These are phyloP conservation scores for Rhododendron kiyosumense DNA, from an alignment of 148 eudicot genomes.

Conservation along the genomic window DNA sequence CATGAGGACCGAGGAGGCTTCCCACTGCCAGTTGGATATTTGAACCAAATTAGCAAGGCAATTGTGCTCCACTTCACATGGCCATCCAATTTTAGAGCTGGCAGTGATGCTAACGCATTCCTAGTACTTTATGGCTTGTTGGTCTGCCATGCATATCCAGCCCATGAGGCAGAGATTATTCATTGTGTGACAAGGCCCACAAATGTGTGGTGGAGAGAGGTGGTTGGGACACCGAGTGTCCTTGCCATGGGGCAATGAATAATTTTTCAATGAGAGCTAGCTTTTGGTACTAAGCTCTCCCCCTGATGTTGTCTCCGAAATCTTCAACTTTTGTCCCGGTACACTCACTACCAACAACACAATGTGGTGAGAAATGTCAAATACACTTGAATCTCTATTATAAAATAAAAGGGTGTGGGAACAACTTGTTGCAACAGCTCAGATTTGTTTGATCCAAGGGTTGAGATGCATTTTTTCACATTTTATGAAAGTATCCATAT, in stretches of 20 bases:
- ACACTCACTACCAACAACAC: not conserved
- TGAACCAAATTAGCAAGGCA: not conserved
- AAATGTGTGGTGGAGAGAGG: too few relatives aligned
- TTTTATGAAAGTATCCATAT: too few relatives aligned
- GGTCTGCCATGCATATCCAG: not conserved
- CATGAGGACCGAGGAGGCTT: not conserved
- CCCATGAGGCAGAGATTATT: not conserved
- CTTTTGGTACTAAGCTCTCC: not conserved
- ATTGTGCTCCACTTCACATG: conserved; percentile 9
- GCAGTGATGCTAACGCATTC: conserved; percentile 6
- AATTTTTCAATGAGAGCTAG: not conserved
- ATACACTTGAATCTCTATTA: not conserved
- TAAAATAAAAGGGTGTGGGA: too few relatives aligned
- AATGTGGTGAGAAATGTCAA: not conserved
- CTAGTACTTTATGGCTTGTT: not conserved
- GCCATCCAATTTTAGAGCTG: not conserved
- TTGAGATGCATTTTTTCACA: too few relatives aligned
- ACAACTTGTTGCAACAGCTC: too few relatives aligned
- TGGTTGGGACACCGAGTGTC: not conserved
- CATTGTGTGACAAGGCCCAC: not conserved
- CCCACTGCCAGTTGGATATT: not conserved
- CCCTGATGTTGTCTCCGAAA: not conserved
- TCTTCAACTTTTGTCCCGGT: not conserved
- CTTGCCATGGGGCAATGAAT: too few relatives aligned
- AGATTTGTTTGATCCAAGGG: too few relatives aligned